Percentiles rank a stretch among this genome's conserved stretches.
These are phyloP conservation scores for Alternaria infectoria DNA, from an alignment of 2,329 filamentous ascomycete species.

Conservation along the genomic window DNA sequence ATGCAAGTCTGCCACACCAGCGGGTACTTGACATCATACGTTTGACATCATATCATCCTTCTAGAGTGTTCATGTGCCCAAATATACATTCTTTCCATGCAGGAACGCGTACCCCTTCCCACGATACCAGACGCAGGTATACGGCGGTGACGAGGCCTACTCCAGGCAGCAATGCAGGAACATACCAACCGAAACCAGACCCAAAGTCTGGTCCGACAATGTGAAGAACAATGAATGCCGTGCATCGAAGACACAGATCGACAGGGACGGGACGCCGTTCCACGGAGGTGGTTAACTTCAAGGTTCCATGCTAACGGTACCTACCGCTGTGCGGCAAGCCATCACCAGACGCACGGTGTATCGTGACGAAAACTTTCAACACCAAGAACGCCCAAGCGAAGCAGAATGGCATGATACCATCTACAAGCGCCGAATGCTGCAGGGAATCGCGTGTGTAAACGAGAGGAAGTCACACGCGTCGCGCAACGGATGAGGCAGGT, in stretches of 20 bases:
- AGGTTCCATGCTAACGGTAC: background rate
- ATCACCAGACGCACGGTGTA: background rate
- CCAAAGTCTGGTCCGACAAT: background rate
- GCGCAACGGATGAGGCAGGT: conserved; percentile 3
- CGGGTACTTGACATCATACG: background rate
- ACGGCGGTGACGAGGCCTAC: background rate
- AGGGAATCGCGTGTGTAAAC: background rate
- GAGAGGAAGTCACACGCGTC: background rate
- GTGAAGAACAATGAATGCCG: background rate
- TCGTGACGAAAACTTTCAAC: background rate
- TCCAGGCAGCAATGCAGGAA: background rate
- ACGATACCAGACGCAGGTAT: background rate
- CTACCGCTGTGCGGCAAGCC: background rate
- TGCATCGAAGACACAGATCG: background rate
- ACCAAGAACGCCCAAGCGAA: background rate
- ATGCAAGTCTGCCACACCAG: background rate
- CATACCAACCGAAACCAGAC: background rate
- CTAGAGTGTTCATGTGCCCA: background rate
- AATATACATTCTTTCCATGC: background rate
- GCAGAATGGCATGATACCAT: background rate
- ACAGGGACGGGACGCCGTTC: conserved; percentile 2
- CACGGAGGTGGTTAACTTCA: background rate
- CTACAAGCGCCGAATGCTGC: background rate
- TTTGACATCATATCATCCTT: background rate
- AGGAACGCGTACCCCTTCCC: conserved; percentile 2